These are phyloP conservation scores for Mrakia blollopis DNA, from an alignment of 768 basidiomycete genomes.

Conservation along the genomic window DNA sequence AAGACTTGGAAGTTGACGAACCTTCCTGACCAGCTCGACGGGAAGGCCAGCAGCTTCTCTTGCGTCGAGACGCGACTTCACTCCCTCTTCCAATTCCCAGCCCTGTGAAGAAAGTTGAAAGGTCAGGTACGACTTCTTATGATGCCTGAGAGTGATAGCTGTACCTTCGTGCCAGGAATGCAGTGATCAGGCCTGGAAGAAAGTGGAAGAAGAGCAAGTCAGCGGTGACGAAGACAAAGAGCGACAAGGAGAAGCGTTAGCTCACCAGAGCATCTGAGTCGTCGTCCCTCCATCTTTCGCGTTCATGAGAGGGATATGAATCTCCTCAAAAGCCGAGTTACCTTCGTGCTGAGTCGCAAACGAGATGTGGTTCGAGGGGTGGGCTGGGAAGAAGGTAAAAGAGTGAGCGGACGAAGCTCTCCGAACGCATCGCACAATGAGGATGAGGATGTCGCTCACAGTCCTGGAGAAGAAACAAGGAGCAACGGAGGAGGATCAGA, in stretches of 20 bases:
- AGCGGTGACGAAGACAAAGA: not conserved
- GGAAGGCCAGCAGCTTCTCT: conserved; percentile 34
- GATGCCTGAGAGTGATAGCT: not conserved
- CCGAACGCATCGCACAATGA: conserved; percentile 27
- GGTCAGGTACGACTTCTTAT: not conserved
- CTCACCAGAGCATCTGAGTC: conserved; percentile 28
- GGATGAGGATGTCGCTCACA: conserved; percentile 43
- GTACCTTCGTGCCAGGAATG: conserved; percentile 48
- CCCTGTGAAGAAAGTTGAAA: conserved; percentile 48
- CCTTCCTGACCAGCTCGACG: conserved; percentile 42
- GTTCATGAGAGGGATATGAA: conserved; percentile 41
- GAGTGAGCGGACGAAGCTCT: not conserved
- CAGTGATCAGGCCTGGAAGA: conserved; percentile 24
- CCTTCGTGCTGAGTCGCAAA: conserved; percentile 56
- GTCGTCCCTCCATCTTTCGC: not conserved
- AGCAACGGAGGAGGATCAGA: not conserved
- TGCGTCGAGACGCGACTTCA: conserved; percentile 53
- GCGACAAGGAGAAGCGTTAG: not conserved
- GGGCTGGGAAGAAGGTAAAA: conserved; percentile 33
- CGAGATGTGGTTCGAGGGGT: conserved; percentile 58
- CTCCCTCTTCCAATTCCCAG: conserved; percentile 56
- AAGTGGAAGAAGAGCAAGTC: not conserved
- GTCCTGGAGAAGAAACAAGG: not conserved
- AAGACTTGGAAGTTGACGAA: conserved; percentile 22
- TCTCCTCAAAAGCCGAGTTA: conserved; percentile 46